phyloP scores from a whole-genome alignment of 768 basidiomycete species.

The Glaciozyma martinii region DNA sequence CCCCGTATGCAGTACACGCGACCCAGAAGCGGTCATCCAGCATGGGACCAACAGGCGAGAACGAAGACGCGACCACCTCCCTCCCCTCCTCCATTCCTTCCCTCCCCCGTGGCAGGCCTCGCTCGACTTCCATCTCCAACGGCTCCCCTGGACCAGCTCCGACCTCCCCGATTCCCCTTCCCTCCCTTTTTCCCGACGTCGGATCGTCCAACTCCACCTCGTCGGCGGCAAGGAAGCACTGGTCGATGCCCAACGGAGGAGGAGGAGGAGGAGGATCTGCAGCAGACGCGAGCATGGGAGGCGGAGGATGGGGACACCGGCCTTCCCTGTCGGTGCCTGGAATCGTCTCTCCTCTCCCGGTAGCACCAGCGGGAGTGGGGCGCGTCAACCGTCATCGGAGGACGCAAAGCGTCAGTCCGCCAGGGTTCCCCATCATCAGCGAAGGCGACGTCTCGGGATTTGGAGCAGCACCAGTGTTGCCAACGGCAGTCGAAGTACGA shows the following conservation, averaged over 20 bases:
- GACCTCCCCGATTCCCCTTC: slow-evolving; percentile 1
- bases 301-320: slow-evolving; percentile 11
- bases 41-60: too few relatives aligned
- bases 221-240: not conserved
- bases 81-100: not conserved
- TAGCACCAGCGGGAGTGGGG: slow-evolving; percentile 8
- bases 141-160: slow-evolving; percentile 19
- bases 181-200: slow-evolving; percentile 6
- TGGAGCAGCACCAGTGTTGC: not conserved
- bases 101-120: slow-evolving; percentile 17
- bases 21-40: too few relatives aligned
- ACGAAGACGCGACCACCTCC: not conserved
- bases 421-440: slow-evolving; percentile 16
- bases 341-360: slow-evolving; percentile 16
- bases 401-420: slow-evolving; percentile 26
- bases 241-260: not conserved
- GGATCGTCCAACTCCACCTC: not conserved
- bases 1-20: too few relatives aligned
- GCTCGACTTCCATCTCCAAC: slow-evolving; percentile 25
- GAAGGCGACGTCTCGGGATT: not conserved
- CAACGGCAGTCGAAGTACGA: not conserved
- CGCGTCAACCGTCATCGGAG: slow-evolving; percentile 18
- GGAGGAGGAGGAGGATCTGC: not conserved
- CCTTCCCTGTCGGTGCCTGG: slow-evolving; percentile 13
- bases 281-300: not conserved